Evolutionary conservation across 768 basidiomycete genomes (phyloP).

Genomic region (Coprinellus micaceus): DNA sequence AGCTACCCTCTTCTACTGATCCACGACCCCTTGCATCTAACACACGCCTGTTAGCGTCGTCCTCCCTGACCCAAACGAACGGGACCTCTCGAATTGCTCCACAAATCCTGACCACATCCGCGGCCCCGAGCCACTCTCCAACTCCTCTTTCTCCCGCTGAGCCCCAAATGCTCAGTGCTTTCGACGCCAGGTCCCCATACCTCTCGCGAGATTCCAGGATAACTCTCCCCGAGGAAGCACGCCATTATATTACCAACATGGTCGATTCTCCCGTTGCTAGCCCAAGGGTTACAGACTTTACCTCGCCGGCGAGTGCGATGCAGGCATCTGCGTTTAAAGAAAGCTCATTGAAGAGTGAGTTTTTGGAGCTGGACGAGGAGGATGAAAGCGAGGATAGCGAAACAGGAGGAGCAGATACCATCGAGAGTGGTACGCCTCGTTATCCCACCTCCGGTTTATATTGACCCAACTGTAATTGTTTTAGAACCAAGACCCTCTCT

Average conservation of each 20-base stretch:
- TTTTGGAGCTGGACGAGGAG: conserved; percentile 63
- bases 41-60: not conserved
- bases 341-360: conserved; percentile 42
- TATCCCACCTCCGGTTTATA: not conserved
- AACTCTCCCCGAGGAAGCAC: conserved; percentile 74
- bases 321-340: conserved; percentile 7
- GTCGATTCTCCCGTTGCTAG: conserved; percentile 59
- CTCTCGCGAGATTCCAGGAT: conserved; percentile 64
- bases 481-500: conserved; percentile 3
- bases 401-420: conserved; percentile 20
- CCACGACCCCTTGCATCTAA: not conserved
- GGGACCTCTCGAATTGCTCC: not conserved
- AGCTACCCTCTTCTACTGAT: not conserved
- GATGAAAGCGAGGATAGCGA: conserved; percentile 42
- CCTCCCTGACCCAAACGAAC: not conserved
- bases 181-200: conserved; percentile 31
- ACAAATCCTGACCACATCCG: conserved; percentile 11
- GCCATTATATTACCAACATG: conserved; percentile 67
- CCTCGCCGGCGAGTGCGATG: conserved; percentile 15
- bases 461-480: not conserved
- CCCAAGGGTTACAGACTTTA: conserved; percentile 41
- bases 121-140: conserved; percentile 16
- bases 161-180: conserved; percentile 30
- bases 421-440: not conserved
- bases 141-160: conserved; percentile 19